Conservation (phyloP, 352 stramenopile genomes). For the Globisporangium nagaii region DNA sequence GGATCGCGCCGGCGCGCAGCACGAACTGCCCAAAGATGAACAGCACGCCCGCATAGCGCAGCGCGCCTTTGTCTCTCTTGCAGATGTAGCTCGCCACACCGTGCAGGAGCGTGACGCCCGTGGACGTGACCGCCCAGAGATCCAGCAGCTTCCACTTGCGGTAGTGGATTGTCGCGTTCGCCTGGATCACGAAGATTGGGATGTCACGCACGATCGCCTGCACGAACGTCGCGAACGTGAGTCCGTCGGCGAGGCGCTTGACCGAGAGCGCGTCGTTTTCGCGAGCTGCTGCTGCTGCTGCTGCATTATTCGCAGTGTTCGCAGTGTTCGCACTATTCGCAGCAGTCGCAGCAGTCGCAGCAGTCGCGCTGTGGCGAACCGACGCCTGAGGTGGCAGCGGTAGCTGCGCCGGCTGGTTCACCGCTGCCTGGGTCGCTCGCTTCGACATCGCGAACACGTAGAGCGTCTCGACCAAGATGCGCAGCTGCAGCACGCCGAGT, state of each 20-base stretch:
- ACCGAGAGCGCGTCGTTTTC: constrained; percentile 6
- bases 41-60: constrained; percentile 27
- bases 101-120: constrained; percentile 40
- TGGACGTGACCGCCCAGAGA: constrained; percentile 50
- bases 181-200: constrained; percentile 66
- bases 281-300: background rate
- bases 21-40: constrained; percentile 62
- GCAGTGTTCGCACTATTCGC: background rate
- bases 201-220: constrained; percentile 67
- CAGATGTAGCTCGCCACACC: constrained; percentile 36
- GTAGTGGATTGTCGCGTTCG: constrained; percentile 77
- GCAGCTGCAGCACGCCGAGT: constrained; percentile 55
- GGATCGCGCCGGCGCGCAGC: constrained; percentile 47
- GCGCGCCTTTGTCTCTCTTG: constrained; percentile 28
- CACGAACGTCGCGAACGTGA: constrained; percentile 54
- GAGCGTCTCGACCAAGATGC: constrained; percentile 54
- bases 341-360: background rate
- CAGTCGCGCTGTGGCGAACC: background rate
- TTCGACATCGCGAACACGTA: constrained; percentile 18
- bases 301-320: background rate
- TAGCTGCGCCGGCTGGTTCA: constrained; percentile 5
- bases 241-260: constrained; percentile 19
- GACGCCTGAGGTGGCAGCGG: background rate
- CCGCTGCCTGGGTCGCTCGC: background rate
- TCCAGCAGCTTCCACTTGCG: constrained; percentile 70